Evolutionary conservation across 768 basidiomycete genomes (phyloP), one percentile per base, ranked within the genome.

Genomic region (Ramaria sp.): DNA sequence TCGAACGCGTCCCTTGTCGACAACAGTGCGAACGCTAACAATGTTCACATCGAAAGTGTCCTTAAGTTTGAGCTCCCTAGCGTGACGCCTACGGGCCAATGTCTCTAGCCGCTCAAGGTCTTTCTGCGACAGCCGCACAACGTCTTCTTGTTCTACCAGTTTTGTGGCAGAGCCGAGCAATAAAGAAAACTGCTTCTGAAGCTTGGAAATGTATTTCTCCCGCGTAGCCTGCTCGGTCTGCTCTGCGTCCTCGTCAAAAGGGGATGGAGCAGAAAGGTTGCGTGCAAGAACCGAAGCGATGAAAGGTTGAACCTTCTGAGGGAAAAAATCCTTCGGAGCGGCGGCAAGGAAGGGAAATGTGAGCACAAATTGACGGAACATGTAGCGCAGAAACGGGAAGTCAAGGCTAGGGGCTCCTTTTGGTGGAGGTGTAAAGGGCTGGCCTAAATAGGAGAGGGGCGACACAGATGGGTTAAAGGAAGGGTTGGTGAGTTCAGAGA

Each of bases 281-380:
- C 89, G 82, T 0, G 88, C 75, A 12, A 97, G 71, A 57, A 91
- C 75, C 30, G 85, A 88, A 34, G 83, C 81, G 52, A 93, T 75
- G 66, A 98, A 98, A 0, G 95, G 94, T 69, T 98, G 95, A 3
- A 99, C 78, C 67, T 99, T 98, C 56, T 83, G 81, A 1, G 88
- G 83, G 70, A 95, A 99, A 69, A 99, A 98, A 61, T 88, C 79
- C 61, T 85, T 80, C 0, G 92, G 93, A 0, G 93, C 94, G 1
- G 85, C 73, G 47, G 82, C 79, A 67, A 99, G 82, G 73, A 99
- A 96, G 13, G 96, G 96, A 65, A 99, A 98, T 0, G 93, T 88
- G 55, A 97, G 76, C 56, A 97, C 77, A 64, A 92, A 97, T 66
- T 94, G 90, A 51, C 85, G 82, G 66, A 98, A 94, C 60, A 95